phyloP scores from a whole-genome alignment of 495 filamentous ascomycete genomes.

The Neurospora sp. region DNA sequence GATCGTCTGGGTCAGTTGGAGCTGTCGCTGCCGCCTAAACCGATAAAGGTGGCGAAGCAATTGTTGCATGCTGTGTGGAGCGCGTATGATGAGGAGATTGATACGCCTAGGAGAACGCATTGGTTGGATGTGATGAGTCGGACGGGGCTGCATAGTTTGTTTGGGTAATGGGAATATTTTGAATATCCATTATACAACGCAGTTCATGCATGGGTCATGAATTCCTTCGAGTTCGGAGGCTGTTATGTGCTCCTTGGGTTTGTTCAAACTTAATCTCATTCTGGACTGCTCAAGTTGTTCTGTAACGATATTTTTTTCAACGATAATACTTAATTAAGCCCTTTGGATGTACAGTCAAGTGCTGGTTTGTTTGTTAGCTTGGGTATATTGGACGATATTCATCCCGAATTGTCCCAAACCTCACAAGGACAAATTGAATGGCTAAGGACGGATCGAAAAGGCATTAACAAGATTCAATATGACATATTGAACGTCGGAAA shows the following conservation, averaged over 20 bases:
- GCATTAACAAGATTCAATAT: no score
- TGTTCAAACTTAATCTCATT: background rate
- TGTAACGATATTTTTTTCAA: background rate
- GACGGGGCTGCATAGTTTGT: conserved; percentile 23
- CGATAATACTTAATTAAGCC: background rate
- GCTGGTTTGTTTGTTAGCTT: no score
- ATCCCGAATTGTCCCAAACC: no score
- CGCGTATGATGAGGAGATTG: conserved; percentile 24
- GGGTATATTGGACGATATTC: no score
- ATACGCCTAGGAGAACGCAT: conserved; percentile 17
- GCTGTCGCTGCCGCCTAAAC: conserved; percentile 21
- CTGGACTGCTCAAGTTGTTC: background rate
- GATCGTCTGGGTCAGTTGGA: conserved; percentile 18
- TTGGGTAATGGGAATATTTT: conserved; percentile 11
- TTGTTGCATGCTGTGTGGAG: conserved; percentile 21
- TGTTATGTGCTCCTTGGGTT: background rate
- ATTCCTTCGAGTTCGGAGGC: background rate
- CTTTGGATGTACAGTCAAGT: background rate
- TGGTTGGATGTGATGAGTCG: conserved; percentile 27
- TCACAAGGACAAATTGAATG: no score
- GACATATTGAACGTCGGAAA: no score
- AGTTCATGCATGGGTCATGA: background rate
- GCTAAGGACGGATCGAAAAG: no score
- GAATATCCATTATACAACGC: background rate
- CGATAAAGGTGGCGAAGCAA: conserved; percentile 23